Base-by-base conservation (phyloP, 1,139 yeast species). In the Hansenula sp. region DNA sequence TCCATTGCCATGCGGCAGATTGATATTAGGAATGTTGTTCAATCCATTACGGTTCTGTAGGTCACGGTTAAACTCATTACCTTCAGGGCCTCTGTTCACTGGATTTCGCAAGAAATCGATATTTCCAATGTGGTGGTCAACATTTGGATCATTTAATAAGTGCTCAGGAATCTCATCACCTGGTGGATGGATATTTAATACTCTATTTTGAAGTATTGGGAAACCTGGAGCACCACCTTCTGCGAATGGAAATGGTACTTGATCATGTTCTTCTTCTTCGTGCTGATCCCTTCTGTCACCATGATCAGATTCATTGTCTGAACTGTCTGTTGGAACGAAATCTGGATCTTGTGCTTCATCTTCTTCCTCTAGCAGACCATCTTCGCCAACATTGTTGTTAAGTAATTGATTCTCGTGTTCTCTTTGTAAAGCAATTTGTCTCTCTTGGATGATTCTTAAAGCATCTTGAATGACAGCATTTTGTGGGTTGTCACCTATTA, bases 281-380 rank as follows among this genome's bases (percentile, higher is more conserved):
- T 24, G 8, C 5, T 38, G 45, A 26, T 34, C 43, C 22, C 40
- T 44, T 14, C n/a, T n/a, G n/a, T n/a, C n/a, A n/a, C 39, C 40
- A n/a, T 35, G 27, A 3, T 35, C 46, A 22, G 27, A 25, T 29
- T 31, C 43, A 7, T 33, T 41, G 26, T 36, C 41, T 16, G 46
- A 36, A 24, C 37, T 33, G 4, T 38, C 42, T 14, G 18, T 19
- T n/a, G 41, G 42, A 40, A n/a, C 37, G 17, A 40, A 37, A 22
- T 33, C 37, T 9, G 37, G 43, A 25, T 40, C 36, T 12, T 38
- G 37, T 13, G 33, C 38, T 13, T 41, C 44, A 17, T 41, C 45
- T 20, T 38, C 43, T 10, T 32, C 37, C 18, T 40, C 37, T 13
- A 37, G 35, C n/a, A 34, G 26, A n/a, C n/a, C n/a, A n/a, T n/a